A percentile compares a stretch with the other conserved stretches of the same genome.
Conservation (phyloP, 352 stramenopile genomes). For the Phytopythium montanum region DNA sequence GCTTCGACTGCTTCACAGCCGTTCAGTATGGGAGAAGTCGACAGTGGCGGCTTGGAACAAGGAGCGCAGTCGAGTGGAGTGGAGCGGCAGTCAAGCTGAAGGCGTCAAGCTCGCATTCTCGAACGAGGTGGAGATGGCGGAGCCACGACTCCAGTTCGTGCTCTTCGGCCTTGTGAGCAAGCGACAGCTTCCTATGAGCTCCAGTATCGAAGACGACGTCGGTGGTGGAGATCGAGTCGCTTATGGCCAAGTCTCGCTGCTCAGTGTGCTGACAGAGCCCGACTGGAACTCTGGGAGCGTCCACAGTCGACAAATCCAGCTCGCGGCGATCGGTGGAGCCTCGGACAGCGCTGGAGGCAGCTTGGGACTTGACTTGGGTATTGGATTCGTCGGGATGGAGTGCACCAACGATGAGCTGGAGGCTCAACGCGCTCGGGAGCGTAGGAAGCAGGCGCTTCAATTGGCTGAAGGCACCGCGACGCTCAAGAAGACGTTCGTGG, state of each 20-base stretch:
- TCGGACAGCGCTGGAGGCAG: background rate
- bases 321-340: slow-evolving; percentile 3
- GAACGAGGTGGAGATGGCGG: slow-evolving; percentile 19
- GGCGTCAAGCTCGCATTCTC: slow-evolving; percentile 20
- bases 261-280: slow-evolving; percentile 11
- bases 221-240: slow-evolving; percentile 18
- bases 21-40: background rate
- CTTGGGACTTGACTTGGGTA: slow-evolving; percentile 10
- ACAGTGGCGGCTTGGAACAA: background rate
- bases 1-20: background rate
- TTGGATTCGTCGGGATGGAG: slow-evolving; percentile 18
- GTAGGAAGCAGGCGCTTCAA: slow-evolving; percentile 15
- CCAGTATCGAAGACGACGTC: slow-evolving; percentile 1
- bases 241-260: slow-evolving; percentile 20
- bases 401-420: slow-evolving; percentile 21
- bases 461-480: slow-evolving; percentile 35
- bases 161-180: slow-evolving; percentile 14
- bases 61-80: background rate
- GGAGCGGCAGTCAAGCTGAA: background rate
- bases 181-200: background rate
- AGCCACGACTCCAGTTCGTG: slow-evolving; percentile 28
- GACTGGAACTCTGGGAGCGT: background rate
- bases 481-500: slow-evolving; percentile 39
- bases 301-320: slow-evolving; percentile 5
- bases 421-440: slow-evolving; percentile 11